These are phyloP conservation scores for Leucocoprinus leucothites DNA, from an alignment of 768 basidiomycete genomes.

Conservation along the genomic window DNA sequence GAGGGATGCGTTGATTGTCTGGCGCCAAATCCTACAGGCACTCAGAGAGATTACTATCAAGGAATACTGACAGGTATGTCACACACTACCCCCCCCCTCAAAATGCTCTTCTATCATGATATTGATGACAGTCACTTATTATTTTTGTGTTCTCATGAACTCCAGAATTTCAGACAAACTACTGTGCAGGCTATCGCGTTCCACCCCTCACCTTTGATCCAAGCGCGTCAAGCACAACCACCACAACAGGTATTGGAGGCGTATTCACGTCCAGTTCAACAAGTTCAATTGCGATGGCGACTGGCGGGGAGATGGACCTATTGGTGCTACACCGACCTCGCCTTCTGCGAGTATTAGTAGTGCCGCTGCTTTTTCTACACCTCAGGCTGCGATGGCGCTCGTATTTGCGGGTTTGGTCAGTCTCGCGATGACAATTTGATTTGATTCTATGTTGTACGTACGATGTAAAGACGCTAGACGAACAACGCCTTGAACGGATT, in stretches of 20 bases:
- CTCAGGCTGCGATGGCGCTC: no score
- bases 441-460: no score
- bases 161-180: neutral
- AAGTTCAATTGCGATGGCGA: neutral
- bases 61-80: slow-evolving; percentile 3
- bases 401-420: no score
- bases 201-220: neutral
- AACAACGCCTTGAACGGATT: no score
- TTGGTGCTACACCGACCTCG: neutral
- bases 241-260: no score
- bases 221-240: no score
- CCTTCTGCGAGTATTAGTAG: no score
- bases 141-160: neutral
- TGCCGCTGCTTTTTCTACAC: no score
- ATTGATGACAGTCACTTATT: neutral
- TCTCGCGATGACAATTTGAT: no score
- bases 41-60: slow-evolving; percentile 2
- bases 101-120: neutral
- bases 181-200: neutral
- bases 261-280: no score
- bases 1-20: neutral
- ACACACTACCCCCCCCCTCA: no score
- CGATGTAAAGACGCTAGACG: no score
- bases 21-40: neutral
- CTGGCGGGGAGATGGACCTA: neutral